phyloP scores from a whole-genome alignment of 768 basidiomycete species.

The Boletus vinaceobasis region DNA sequence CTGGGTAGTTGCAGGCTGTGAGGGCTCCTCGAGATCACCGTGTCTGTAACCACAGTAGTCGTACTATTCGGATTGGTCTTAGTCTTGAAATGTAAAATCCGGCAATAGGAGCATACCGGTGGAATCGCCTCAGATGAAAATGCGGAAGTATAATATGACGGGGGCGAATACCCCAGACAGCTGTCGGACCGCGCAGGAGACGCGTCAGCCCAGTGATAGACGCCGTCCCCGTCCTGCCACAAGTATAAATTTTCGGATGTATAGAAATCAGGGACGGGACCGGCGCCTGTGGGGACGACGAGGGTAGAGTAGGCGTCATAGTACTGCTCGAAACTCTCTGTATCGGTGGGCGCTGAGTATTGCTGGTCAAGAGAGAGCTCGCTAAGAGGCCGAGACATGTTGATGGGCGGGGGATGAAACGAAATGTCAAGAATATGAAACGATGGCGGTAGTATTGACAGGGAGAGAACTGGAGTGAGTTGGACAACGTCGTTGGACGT shows the following conservation, averaged over 20 bases:
- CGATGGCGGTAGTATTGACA: not conserved
- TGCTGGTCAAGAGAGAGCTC: slow-evolving; percentile 19
- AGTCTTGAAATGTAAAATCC: slow-evolving; percentile 1
- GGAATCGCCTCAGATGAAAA: slow-evolving; percentile 14
- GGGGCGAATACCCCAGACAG: slow-evolving; percentile 18
- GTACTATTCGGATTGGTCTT: slow-evolving; percentile 8
- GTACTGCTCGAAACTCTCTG: slow-evolving; percentile 20
- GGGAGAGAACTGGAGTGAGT: slow-evolving; percentile 8
- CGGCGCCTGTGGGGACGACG: slow-evolving; percentile 10
- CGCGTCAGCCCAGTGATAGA: slow-evolving; percentile 29
- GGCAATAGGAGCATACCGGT: slow-evolving; percentile 14
- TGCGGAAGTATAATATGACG: slow-evolving; percentile 12
- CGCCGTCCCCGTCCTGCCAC: slow-evolving; percentile 27
- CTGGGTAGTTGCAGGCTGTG: slow-evolving; percentile 13
- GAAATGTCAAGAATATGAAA: slow-evolving; percentile 26
- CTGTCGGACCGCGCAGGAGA: slow-evolving; percentile 23
- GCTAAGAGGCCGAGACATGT: slow-evolving; percentile 27
- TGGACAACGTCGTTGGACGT: slow-evolving; percentile 9
- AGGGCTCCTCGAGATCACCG: slow-evolving; percentile 10
- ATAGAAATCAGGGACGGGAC: slow-evolving; percentile 20
- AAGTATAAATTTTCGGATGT: slow-evolving; percentile 28
- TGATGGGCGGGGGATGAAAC: slow-evolving; percentile 12
- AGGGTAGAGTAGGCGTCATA: slow-evolving; percentile 22
- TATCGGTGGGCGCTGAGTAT: slow-evolving; percentile 2
- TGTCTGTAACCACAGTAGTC: slow-evolving; percentile 18